phyloP scores from a whole-genome alignment of 495 filamentous ascomycete genomes.

The Hypoxylon fuscum region DNA sequence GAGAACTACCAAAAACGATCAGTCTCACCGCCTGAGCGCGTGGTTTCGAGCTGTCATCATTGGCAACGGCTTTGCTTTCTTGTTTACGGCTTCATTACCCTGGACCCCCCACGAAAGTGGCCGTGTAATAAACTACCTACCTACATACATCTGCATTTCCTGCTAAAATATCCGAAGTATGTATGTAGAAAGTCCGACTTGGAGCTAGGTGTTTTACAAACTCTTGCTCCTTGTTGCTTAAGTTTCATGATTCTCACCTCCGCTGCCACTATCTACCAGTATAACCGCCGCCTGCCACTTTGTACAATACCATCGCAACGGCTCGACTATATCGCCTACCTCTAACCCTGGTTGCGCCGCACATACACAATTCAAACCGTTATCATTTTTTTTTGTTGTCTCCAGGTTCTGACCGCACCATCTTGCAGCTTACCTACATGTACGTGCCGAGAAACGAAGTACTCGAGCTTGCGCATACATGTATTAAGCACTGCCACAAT shows the following conservation, averaged over 20 bases:
- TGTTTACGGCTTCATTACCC: constrained; percentile 30
- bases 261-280: background rate
- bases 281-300: background rate
- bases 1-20: constrained; percentile 29
- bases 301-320: constrained; percentile 1
- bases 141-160: background rate
- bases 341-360: constrained; percentile 6
- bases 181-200: constrained; percentile 4
- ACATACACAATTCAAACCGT: constrained; percentile 15
- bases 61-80: constrained; percentile 19
- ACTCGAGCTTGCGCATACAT: constrained; percentile 5
- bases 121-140: background rate
- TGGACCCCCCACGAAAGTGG: constrained; percentile 21
- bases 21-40: constrained; percentile 27
- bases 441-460: constrained; percentile 16
- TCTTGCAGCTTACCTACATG: constrained; percentile 23
- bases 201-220: constrained; percentile 5
- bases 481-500: constrained; percentile 11
- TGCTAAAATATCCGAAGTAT: constrained; percentile 11
- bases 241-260: constrained; percentile 7
- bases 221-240: constrained; percentile 5
- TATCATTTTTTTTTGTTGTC: constrained; percentile 24
- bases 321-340: constrained; percentile 2
- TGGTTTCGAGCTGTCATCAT: constrained; percentile 30
- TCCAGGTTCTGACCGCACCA: constrained; percentile 21